A percentile compares a stretch with the other conserved stretches of the same genome.
Evolutionary conservation across 2,329 filamentous ascomycete species (phyloP).

Genomic region (Apiospora arundinis): DNA sequence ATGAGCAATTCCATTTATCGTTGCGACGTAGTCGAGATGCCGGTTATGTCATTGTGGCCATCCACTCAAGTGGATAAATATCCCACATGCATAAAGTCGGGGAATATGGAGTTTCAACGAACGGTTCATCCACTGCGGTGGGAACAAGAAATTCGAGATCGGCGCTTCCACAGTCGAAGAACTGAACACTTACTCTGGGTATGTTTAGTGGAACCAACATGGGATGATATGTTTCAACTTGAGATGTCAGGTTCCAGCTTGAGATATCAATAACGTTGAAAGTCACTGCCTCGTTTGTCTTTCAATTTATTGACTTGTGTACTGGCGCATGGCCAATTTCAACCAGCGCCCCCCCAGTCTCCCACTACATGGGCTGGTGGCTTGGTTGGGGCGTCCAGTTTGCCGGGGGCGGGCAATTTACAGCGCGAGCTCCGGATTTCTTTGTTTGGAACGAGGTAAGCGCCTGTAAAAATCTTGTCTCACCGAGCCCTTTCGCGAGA

Average conservation of each 20-base stretch:
- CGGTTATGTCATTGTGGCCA: background rate
- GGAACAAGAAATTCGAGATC: constrained; percentile 7
- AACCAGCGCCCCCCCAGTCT: background rate
- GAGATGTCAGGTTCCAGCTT: background rate
- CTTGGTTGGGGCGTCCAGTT: background rate
- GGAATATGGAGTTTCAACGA: background rate
- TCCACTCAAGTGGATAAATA: background rate
- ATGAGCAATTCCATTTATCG: too few species aligned
- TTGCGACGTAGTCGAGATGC: background rate
- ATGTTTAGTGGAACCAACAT: background rate
- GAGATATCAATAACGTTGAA: too few species aligned
- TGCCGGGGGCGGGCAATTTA: background rate
- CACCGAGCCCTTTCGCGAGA: background rate
- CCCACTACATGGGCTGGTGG: background rate
- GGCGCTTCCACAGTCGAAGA: background rate
- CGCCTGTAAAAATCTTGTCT: background rate
- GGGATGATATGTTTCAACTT: background rate
- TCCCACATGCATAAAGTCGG: background rate
- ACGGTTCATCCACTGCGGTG: background rate
- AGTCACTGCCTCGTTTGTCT: too few species aligned
- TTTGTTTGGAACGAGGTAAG: constrained; percentile 1
- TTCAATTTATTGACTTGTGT: too few species aligned
- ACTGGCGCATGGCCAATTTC: background rate
- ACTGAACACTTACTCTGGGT: too few species aligned
- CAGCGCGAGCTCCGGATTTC: background rate